Percentiles rank a stretch among this genome's conserved stretches.
Evolutionary conservation across 1,284 basidiomycete species (phyloP).

Genomic region (Xanthoconium separans): DNA sequence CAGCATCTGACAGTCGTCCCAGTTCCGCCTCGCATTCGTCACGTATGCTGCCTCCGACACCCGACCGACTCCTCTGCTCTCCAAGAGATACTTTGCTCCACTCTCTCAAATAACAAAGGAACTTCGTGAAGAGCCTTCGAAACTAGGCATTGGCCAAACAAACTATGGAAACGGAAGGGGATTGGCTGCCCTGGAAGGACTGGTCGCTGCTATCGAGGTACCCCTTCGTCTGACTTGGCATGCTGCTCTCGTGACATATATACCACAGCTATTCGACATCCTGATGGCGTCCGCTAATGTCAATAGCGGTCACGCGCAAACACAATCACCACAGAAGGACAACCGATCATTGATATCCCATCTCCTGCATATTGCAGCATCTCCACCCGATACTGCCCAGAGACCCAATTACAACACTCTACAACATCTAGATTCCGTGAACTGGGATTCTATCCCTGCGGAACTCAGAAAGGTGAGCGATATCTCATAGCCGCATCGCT

Average conservation of each 20-base stretch:
- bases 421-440: conserved; percentile 52
- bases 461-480: conserved; percentile 57
- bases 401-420: conserved; percentile 56
- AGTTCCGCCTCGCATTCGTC: conserved; percentile 58
- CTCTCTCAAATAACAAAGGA: conserved; percentile 40
- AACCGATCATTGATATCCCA: conserved; percentile 41
- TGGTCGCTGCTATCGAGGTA: conserved; percentile 73
- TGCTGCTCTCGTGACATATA: not conserved
- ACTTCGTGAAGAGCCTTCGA: conserved; percentile 46
- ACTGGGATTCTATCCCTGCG: conserved; percentile 61
- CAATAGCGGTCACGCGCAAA: conserved; percentile 10
- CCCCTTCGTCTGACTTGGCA: conserved; percentile 10
- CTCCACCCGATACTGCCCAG: conserved; percentile 51
- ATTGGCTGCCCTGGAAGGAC: conserved; percentile 68
- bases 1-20: conserved; percentile 4
- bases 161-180: conserved; percentile 49
- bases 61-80: conserved; percentile 51
- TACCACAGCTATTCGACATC: conserved; percentile 31
- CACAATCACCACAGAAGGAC: conserved; percentile 31
- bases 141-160: conserved; percentile 57
- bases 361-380: conserved; percentile 62
- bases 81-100: conserved; percentile 54
- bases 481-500: not conserved
- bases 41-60: conserved; percentile 56
- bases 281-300: conserved; percentile 25